Percentiles rank a stretch among this genome's conserved stretches.
Conservation (phyloP, 2,329 filamentous ascomycete genomes). For the Epichloe sp. region DNA sequence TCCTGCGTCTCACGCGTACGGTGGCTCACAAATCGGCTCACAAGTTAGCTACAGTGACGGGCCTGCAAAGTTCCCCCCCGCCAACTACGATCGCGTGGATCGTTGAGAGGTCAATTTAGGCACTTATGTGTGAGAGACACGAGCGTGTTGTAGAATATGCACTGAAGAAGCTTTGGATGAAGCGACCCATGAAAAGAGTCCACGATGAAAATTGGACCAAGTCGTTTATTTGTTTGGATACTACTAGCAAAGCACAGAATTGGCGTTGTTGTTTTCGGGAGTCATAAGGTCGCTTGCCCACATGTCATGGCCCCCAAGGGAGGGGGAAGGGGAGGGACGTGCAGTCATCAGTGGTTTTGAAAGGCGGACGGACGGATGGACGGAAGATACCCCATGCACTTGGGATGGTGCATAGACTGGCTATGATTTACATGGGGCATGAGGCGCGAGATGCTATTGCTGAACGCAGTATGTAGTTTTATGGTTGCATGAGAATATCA, state of each 20-base stretch:
- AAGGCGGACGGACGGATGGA: not conserved
- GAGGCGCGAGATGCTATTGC: not conserved
- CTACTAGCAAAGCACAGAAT: not conserved
- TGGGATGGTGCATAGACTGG: not conserved
- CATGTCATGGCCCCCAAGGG: not conserved
- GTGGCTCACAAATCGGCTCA: constrained; percentile 25
- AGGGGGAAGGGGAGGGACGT: not conserved
- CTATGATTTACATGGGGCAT: not conserved
- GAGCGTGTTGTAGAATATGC: constrained; percentile 7
- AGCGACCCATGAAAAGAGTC: not conserved
- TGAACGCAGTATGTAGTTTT: not conserved
- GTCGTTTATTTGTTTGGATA: not conserved
- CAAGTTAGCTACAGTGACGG: constrained; percentile 32
- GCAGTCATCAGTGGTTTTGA: too few relatives aligned
- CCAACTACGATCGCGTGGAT: constrained; percentile 40
- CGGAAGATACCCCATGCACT: not conserved
- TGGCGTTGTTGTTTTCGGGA: not conserved
- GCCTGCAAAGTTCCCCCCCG: constrained; percentile 42
- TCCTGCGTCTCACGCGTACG: constrained; percentile 13
- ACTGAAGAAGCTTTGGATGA: too few relatives aligned
- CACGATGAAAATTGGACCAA: not conserved
- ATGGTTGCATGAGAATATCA: not conserved
- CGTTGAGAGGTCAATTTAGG: constrained; percentile 12
- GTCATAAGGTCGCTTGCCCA: not conserved
- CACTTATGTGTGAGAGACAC: constrained; percentile 4